Evolutionary conservation across 495 filamentous ascomycete genomes (phyloP).

Genomic region (Trichoderma virens): DNA sequence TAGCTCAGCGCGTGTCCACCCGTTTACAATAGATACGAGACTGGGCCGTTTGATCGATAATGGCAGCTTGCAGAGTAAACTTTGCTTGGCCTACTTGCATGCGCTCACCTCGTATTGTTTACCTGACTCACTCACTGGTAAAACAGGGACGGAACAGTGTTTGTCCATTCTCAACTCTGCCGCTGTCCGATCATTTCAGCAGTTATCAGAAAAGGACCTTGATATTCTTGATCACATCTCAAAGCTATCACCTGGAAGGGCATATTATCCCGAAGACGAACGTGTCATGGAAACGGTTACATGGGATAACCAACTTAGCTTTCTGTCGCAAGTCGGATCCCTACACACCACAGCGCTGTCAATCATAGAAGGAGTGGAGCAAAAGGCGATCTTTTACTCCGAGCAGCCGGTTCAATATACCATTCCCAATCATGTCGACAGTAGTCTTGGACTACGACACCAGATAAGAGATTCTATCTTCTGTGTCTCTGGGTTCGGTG

Average conservation of each 20-base stretch:
- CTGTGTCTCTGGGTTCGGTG: neutral
- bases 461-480: neutral
- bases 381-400: too few relatives aligned
- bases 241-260: conserved; percentile 40
- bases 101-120: conserved; percentile 53
- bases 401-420: too few relatives aligned
- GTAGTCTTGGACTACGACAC: too few relatives aligned
- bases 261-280: neutral
- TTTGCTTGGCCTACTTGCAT: conserved; percentile 50
- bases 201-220: conserved; percentile 20
- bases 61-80: conserved; percentile 45
- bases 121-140: conserved; percentile 47
- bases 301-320: conserved; percentile 17
- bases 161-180: conserved; percentile 42
- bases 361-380: too few relatives aligned
- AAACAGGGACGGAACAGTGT: conserved; percentile 57
- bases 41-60: conserved; percentile 44
- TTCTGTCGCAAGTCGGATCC: conserved; percentile 32
- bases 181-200: conserved; percentile 42
- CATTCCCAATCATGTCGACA: too few relatives aligned
- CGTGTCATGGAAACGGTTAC: neutral
- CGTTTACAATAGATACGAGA: conserved; percentile 39
- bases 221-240: conserved; percentile 37
- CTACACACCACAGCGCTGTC: neutral
- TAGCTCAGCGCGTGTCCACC: conserved; percentile 17